Percentiles rank a stretch among this genome's conserved stretches.
Evolutionary conservation across 2,329 filamentous ascomycete species (phyloP).

Genomic region (Diaporthe batatas): DNA sequence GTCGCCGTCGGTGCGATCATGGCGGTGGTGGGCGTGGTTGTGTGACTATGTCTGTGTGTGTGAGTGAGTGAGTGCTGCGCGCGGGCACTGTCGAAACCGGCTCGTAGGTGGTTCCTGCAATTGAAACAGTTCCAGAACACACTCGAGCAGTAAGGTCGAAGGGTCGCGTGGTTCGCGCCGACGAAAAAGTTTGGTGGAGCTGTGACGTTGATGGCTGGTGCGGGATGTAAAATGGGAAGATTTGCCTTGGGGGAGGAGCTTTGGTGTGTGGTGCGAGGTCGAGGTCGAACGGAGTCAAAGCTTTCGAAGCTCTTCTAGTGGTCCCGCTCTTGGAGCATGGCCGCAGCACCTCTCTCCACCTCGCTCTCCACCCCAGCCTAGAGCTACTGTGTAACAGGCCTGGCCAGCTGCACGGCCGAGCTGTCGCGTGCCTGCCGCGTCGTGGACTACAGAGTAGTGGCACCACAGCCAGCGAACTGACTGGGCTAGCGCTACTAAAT

Average conservation of each 20-base stretch:
- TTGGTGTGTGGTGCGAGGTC: not conserved
- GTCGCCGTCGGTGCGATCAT: conserved; percentile 51
- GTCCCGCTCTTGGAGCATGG: conserved; percentile 7
- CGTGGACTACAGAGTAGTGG: no score
- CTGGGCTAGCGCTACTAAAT: not conserved
- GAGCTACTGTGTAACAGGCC: not conserved
- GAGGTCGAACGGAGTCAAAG: not conserved
- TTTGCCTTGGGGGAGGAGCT: conserved; percentile 7
- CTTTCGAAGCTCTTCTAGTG: conserved; percentile 23
- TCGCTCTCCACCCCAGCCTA: conserved; percentile 1
- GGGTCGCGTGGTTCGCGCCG: not conserved
- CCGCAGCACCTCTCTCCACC: not conserved
- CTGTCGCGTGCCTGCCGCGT: conserved; percentile 31
- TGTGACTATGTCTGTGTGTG: no score
- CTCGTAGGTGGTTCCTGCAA: conserved; percentile 7
- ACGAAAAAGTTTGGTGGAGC: conserved; percentile 40
- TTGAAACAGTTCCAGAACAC: not conserved
- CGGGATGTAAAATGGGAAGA: conserved; percentile 1
- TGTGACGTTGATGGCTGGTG: conserved; percentile 36
- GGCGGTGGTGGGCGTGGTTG: not conserved
- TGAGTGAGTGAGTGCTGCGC: not conserved
- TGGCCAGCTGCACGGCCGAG: not conserved
- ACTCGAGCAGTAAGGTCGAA: not conserved
- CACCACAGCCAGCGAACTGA: no score
- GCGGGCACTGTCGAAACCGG: not conserved